phyloP scores from a whole-genome alignment of 306 rosid genomes.

The Citrullus colocynthis region DNA sequence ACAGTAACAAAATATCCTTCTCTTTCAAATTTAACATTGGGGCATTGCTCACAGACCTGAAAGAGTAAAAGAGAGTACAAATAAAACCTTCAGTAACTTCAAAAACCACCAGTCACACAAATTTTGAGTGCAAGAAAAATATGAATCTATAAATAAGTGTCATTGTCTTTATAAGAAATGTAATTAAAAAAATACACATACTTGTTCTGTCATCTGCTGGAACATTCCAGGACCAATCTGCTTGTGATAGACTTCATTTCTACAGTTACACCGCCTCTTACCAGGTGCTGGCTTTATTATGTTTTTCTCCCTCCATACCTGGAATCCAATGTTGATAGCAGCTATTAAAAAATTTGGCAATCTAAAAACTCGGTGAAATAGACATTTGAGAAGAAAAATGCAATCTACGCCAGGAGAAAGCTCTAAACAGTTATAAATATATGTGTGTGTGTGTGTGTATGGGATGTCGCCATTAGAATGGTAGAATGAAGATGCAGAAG shows the following conservation, averaged over 20 bases:
- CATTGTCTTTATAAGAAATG: conserved; percentile 1
- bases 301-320: conserved; percentile 99
- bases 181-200: conserved; percentile 13
- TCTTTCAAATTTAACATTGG: conserved; percentile 80
- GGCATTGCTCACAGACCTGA: conserved; percentile 95
- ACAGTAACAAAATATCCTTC: conserved; percentile 89
- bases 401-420: background rate
- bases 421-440: background rate
- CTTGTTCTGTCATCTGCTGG: conserved; percentile 99
- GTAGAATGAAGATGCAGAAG: background rate
- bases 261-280: conserved; percentile 89
- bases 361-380: background rate
- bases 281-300: conserved; percentile 84
- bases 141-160: background rate
- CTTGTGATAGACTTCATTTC: conserved; percentile 91
- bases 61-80: conserved; percentile 9
- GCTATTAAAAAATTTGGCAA: background rate
- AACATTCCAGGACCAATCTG: conserved; percentile 99
- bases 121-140: background rate
- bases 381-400: background rate
- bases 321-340: conserved; percentile 1
- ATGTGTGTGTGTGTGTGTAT: no score
- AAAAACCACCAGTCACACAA: background rate
- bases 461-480: background rate
- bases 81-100: background rate